Percentiles rank a stretch among this genome's conserved stretches.
Conservation (phyloP, 169 alveolate species). For the Plasmodium knowlesi region DNA sequence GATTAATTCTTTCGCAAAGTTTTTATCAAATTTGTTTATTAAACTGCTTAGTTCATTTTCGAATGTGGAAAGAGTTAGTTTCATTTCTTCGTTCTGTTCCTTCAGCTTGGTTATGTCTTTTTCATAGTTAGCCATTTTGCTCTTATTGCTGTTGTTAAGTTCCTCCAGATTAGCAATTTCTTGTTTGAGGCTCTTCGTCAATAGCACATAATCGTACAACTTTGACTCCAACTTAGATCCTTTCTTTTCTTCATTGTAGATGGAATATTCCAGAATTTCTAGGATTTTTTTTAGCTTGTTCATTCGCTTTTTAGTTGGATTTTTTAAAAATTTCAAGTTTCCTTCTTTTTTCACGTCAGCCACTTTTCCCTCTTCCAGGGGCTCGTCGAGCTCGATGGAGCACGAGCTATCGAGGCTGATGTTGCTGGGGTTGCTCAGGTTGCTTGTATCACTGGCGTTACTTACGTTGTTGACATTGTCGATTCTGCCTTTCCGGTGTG, state of each 20-base stretch:
- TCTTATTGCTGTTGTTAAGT: constrained; percentile 29
- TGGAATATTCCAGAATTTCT: constrained; percentile 66
- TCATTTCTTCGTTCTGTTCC: constrained; percentile 74
- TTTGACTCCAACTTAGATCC: constrained; percentile 45
- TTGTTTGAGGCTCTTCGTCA: constrained; percentile 37
- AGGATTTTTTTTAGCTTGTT: constrained; percentile 57
- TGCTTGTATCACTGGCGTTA: neutral
- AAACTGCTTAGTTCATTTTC: constrained; percentile 73
- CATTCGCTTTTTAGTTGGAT: constrained; percentile 75
- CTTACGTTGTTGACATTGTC: neutral
- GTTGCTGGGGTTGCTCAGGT: constrained; percentile 5
- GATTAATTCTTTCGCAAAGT: constrained; percentile 73
- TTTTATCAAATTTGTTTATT: constrained; percentile 67
- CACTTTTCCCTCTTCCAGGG: neutral
- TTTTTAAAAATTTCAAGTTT: constrained; percentile 59
- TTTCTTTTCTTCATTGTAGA: constrained; percentile 72
- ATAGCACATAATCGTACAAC: constrained; percentile 36
- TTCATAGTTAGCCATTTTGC: constrained; percentile 53
- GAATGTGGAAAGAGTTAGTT: constrained; percentile 66
- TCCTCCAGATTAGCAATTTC: constrained; percentile 22
- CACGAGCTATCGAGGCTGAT: constrained; percentile 62
- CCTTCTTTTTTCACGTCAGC: neutral
- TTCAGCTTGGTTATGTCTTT: constrained; percentile 62
- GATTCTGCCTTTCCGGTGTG: neutral
- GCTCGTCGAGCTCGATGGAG: constrained; percentile 12